phyloP scores from a whole-genome alignment of 441 rosid genomes.

The Aquilaria agallochum region DNA sequence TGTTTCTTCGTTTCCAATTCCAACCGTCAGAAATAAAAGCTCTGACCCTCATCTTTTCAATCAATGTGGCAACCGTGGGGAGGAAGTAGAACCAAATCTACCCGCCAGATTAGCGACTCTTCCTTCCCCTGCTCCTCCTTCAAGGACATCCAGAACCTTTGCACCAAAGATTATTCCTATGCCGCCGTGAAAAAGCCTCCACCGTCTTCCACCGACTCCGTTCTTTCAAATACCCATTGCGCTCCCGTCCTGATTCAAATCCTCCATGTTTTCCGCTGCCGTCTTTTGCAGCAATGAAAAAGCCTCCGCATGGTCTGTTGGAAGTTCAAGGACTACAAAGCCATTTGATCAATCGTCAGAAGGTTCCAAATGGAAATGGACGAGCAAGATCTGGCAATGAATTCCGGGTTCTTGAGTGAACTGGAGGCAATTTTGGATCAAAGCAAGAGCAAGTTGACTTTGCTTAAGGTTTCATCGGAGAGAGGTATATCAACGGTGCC shows the following conservation, averaged over 20 bases:
- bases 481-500: no score
- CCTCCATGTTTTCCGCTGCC: no score
- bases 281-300: no score
- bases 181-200: constrained; percentile 19
- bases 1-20: no score
- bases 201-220: constrained; percentile 46
- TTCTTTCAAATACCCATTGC: constrained; percentile 32
- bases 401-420: no score
- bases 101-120: constrained; percentile 42
- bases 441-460: no score
- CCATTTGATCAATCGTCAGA: constrained; percentile 48
- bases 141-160: constrained; percentile 43
- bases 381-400: constrained; percentile 47
- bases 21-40: no score
- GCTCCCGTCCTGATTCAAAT: constrained; percentile 12
- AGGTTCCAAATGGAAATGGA: constrained; percentile 54
- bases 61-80: no score
- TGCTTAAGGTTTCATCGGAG: no score
- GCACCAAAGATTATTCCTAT: not conserved
- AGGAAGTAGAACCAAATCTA: constrained; percentile 21
- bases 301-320: constrained; percentile 18
- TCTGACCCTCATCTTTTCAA: no score
- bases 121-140: constrained; percentile 42
- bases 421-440: no score
- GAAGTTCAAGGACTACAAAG: constrained; percentile 50